Percentiles rank a stretch among this genome's conserved stretches.
phyloP scores from a whole-genome alignment of 805 yeast species.

The Metschnikowia koreensis region DNA sequence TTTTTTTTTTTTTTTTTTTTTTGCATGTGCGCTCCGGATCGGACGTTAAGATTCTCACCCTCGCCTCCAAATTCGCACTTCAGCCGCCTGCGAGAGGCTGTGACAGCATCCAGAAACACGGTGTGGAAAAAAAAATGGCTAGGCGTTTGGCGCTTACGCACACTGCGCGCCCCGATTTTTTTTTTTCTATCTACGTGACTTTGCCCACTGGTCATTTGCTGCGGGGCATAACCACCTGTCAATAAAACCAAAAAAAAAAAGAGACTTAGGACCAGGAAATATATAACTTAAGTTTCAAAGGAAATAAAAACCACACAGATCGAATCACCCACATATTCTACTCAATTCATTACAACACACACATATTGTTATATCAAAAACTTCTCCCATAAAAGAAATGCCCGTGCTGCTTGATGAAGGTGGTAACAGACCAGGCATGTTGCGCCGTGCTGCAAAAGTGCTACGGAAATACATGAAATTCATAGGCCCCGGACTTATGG shows the following conservation, averaged over 20 bases:
- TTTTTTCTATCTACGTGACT: background rate
- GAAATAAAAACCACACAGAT: no score
- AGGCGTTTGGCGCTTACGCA: background rate
- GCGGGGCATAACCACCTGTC: slow-evolving; percentile 4
- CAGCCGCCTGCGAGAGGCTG: background rate
- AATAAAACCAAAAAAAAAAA: background rate
- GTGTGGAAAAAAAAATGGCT: background rate
- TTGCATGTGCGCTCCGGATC: background rate
- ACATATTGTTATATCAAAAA: background rate
- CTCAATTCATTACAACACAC: no score
- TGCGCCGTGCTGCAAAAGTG: slow-evolving; percentile 11
- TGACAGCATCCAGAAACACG: no score
- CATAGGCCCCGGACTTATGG: slow-evolving; percentile 96
- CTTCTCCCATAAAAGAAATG: background rate
- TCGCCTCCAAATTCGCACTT: background rate
- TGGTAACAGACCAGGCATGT: background rate
- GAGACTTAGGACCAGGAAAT: no score
- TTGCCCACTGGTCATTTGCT: slow-evolving; percentile 1
- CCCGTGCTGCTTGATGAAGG: slow-evolving; percentile 1
- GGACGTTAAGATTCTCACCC: background rate
- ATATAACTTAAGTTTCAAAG: no score
- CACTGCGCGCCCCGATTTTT: background rate
- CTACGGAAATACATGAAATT: slow-evolving; percentile 55
- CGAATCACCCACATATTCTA: no score
- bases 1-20: no score